Conservation (phyloP, 2,329 filamentous ascomycete genomes). For the Mollisia scopiformis region DNA sequence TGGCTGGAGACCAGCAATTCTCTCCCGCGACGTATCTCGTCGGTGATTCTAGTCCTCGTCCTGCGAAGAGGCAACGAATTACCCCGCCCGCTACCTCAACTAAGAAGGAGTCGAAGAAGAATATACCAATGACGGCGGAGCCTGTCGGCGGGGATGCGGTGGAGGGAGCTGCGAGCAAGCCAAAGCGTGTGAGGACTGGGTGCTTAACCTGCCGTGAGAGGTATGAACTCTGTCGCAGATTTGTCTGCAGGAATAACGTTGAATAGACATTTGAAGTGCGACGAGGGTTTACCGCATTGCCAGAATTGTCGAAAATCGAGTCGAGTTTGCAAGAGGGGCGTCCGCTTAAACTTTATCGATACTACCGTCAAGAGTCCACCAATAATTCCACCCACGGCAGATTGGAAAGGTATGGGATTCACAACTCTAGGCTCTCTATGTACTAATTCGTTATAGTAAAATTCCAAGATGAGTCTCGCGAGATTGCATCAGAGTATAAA, state of each 20-base stretch:
- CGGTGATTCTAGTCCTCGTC: slow-evolving; percentile 26
- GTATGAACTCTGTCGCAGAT: not conserved
- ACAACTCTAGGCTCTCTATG: not conserved
- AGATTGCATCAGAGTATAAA: slow-evolving; percentile 88
- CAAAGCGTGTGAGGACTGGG: slow-evolving; percentile 86
- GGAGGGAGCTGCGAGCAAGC: slow-evolving; percentile 51
- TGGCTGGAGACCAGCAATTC: slow-evolving; percentile 34
- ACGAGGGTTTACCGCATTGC: slow-evolving; percentile 66
- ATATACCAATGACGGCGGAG: slow-evolving; percentile 31
- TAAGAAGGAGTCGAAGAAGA: slow-evolving; percentile 21
- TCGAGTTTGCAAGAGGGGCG: slow-evolving; percentile 80
- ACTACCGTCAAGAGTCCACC: slow-evolving; percentile 71
- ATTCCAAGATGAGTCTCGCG: slow-evolving; percentile 86
- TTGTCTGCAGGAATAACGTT: not conserved
- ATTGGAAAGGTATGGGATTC: slow-evolving; percentile 60
- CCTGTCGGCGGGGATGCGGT: slow-evolving; percentile 13
- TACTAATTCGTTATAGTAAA: slow-evolving; percentile 53
- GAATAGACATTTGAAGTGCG: slow-evolving; percentile 77
- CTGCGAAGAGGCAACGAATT: slow-evolving; percentile 27
- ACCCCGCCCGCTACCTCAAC: slow-evolving; percentile 14
- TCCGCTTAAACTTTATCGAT: slow-evolving; percentile 91
- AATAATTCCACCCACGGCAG: slow-evolving; percentile 60
- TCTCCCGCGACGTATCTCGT: slow-evolving; percentile 24
- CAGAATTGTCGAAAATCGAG: slow-evolving; percentile 89
- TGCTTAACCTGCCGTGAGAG: slow-evolving; percentile 89